phyloP scores from a whole-genome alignment of 2,329 filamentous ascomycete genomes.

The Talaromyces islandicus region DNA sequence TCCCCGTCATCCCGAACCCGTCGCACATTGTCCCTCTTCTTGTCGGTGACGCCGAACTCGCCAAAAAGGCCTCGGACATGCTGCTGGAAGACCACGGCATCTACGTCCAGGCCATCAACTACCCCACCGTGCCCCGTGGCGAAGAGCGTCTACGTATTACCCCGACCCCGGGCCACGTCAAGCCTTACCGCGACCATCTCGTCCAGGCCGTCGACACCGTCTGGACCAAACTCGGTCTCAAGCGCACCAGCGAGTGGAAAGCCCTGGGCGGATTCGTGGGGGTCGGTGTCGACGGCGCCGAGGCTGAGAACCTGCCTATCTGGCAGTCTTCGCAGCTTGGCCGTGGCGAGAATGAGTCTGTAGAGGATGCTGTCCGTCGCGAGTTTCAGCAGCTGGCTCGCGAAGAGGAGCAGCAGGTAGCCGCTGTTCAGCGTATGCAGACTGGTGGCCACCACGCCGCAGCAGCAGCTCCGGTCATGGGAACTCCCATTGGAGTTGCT shows the following conservation, averaged over 20 bases:
- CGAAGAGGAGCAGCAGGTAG: constrained; percentile 7
- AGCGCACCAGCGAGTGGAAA: constrained; percentile 89
- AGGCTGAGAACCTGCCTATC: constrained; percentile 61
- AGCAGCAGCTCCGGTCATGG: constrained; percentile 16
- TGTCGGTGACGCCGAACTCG: constrained; percentile 87
- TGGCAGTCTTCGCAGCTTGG: constrained; percentile 90
- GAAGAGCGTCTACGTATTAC: constrained; percentile 95
- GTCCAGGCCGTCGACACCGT: constrained; percentile 79
- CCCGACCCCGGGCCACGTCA: constrained; percentile 85
- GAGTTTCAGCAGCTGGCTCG: constrained; percentile 22
- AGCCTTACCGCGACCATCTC: constrained; percentile 78
- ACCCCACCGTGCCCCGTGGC: constrained; percentile 95
- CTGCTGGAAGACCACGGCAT: constrained; percentile 85
- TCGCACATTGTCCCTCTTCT: constrained; percentile 93
- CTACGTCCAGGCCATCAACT: constrained; percentile 98
- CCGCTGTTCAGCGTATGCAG: constrained; percentile 9
- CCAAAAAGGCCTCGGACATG: constrained; percentile 87
- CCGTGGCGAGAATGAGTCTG: constrained; percentile 53
- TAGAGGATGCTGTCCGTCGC: constrained; percentile 51
- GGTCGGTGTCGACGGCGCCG: constrained; percentile 66
- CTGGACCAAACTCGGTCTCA: constrained; percentile 82
- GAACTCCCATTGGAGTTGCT: constrained; percentile 22
- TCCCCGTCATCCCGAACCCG: constrained; percentile 96
- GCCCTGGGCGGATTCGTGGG: constrained; percentile 89
- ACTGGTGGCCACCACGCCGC: constrained; percentile 12